These are phyloP conservation scores for Candida tropicalis DNA, from an alignment of 1,139 yeast genomes.

Conservation along the genomic window DNA sequence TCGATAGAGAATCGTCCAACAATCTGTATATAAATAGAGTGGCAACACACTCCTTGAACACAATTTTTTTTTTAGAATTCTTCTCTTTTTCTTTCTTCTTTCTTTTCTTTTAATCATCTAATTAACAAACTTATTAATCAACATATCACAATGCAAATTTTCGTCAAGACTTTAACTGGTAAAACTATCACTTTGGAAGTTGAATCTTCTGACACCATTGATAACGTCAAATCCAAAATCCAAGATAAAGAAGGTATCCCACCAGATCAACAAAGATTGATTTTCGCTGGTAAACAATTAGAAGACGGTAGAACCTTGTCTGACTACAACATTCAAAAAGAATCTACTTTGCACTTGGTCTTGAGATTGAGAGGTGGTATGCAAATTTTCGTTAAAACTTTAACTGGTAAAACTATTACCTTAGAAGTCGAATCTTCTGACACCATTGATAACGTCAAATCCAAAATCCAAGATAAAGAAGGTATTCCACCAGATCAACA, in stretches of 20 bases:
- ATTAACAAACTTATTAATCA: slow-evolving; percentile 25
- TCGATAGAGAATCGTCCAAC: slow-evolving; percentile 2
- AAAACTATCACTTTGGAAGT: slow-evolving; percentile 74
- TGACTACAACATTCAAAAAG: slow-evolving; percentile 71
- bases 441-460: slow-evolving; percentile 66
- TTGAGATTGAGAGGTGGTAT: slow-evolving; percentile 98
- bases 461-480: slow-evolving; percentile 57
- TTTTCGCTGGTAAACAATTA: slow-evolving; percentile 61
- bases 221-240: slow-evolving; percentile 68
- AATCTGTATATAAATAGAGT: background rate
- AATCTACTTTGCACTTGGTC: slow-evolving; percentile 92
- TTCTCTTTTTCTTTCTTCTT: slow-evolving; percentile 2
- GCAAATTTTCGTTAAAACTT: slow-evolving; percentile 62
- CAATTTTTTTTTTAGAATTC: background rate
- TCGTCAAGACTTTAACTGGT: slow-evolving; percentile 97
- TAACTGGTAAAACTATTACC: slow-evolving; percentile 73
- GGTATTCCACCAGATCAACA: slow-evolving; percentile 58
- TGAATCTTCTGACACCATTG: slow-evolving; percentile 74
- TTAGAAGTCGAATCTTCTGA: slow-evolving; percentile 73
- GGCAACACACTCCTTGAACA: slow-evolving; percentile 2
- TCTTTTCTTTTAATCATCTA: slow-evolving; percentile 2
- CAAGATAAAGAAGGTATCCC: slow-evolving; percentile 71
- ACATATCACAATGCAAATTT: slow-evolving; percentile 96
- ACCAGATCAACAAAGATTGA: slow-evolving; percentile 57
- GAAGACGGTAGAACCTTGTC: slow-evolving; percentile 71